phyloP scores from a whole-genome alignment of 2,329 filamentous ascomycete species.

The Immersiporthe knoxdaviesiana region DNA sequence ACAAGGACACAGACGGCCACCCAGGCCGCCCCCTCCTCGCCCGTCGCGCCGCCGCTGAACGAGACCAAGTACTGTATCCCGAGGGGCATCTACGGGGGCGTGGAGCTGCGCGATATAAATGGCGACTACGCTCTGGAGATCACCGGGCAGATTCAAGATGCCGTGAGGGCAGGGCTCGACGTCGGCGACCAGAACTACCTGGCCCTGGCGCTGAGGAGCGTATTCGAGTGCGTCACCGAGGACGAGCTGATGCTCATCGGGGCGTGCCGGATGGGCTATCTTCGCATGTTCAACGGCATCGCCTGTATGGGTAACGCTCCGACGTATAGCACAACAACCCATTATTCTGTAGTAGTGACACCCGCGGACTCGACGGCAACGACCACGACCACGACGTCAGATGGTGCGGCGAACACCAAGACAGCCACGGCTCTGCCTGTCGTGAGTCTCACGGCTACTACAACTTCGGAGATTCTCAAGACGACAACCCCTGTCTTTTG shows the following conservation, averaged over 20 bases:
- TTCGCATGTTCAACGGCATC: neutral
- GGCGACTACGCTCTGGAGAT: conserved; percentile 18
- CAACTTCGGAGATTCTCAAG: neutral
- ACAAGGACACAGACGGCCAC: conserved; percentile 10
- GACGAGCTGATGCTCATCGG: neutral
- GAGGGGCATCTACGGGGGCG: conserved; percentile 5
- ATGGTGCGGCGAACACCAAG: neutral
- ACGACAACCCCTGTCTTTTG: neutral
- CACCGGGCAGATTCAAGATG: neutral
- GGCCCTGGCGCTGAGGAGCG: conserved; percentile 7
- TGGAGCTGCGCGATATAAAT: conserved; percentile 21
- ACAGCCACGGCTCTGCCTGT: neutral
- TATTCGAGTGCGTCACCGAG: conserved; percentile 14
- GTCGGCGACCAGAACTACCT: neutral
- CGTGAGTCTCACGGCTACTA: neutral
- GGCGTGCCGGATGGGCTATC: conserved; percentile 13
- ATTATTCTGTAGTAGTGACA: neutral
- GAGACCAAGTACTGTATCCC: conserved; percentile 15
- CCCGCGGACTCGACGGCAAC: neutral
- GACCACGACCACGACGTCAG: neutral
- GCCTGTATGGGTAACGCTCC: conserved; percentile 3
- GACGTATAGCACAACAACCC: neutral
- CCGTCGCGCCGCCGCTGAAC: neutral
- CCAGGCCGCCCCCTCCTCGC: neutral
- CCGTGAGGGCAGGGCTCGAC: conserved; percentile 9